Percentiles rank a stretch among this genome's conserved stretches.
Conservation (phyloP, 148 eudicot genomes). For the Rhododendron williamsianum region DNA sequence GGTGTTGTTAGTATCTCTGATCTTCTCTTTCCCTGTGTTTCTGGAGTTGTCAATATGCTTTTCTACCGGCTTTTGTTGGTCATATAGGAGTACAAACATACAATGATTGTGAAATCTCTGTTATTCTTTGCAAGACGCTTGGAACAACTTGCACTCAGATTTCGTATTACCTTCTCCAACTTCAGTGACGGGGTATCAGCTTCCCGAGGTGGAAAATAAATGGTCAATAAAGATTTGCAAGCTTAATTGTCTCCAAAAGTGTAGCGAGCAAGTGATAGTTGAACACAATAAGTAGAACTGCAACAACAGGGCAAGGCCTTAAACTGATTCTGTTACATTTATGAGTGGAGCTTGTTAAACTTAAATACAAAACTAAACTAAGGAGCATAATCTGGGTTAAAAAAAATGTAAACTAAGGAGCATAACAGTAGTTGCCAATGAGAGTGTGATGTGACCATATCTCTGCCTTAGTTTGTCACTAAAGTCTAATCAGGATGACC, state of each 20-base stretch:
- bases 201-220: neutral
- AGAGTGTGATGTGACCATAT: neutral
- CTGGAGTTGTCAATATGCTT: neutral
- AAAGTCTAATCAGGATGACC: neutral
- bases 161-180: neutral
- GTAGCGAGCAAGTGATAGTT: neutral
- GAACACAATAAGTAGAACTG: neutral
- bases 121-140: neutral
- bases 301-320: neutral
- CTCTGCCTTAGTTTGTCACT: neutral
- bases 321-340: neutral
- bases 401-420: too few species aligned
- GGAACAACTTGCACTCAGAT: neutral
- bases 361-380: neutral
- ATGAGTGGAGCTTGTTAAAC: neutral
- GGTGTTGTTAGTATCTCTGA: constrained; percentile 26
- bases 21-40: neutral
- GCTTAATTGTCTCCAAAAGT: neutral
- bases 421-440: neutral
- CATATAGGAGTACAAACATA: neutral
- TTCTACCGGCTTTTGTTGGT: neutral
- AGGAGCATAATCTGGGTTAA: neutral
- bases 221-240: neutral
- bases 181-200: neutral
- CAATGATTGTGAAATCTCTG: neutral